Base-by-base conservation (phyloP, 2,329 filamentous ascomycete genomes). In the Neofusicoccum kwambonambiense region DNA sequence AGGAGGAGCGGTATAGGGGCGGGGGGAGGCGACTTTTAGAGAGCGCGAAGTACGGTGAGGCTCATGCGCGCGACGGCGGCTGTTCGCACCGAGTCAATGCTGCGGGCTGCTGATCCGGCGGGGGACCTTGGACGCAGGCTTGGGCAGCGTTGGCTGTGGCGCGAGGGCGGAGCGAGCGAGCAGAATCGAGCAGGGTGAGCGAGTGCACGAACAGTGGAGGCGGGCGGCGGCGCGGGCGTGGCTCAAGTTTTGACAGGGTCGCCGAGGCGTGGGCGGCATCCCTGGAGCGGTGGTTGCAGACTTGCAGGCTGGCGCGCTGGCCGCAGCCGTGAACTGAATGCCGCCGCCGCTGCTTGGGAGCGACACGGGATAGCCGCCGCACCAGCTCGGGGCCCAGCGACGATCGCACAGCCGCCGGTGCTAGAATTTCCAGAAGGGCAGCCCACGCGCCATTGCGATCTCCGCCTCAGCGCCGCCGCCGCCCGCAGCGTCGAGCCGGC, bases 51-150 rank as follows among this genome's bases (percentile, higher is more conserved):
- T 63, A 52, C 60, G 61, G 49, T 63, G 61, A 63, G 61, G 61
- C 61, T 63, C 61, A 63, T 63, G 61, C 61, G 61, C 61, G 61
- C 61, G 61, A 60, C 56, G 58, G 58, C 58, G 58, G 58, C 44
- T 51, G 58, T 51, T 62, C 44, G 58, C 56, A 51, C 58, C 58
- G 58, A 62, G 58, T 62, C 58, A 62, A 62, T 62, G 58, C 58
- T 62, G 58, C 44, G 42, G 56, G 56, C 56, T 60, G 56, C 56
- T 60, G 56, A 60, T 60, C 56, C 58, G 58, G 44, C 58, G 58
- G 47, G 44, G 42, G 54, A 34, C 13, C 11, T 15, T 12, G 37
- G 37, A 27, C 8, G 58, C 44, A 62, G 44, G 35, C 58, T 62
- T 62, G 58, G 58, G 58, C 58, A 60, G 56, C 56, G 56, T 37